Conservation (phyloP, 2,329 filamentous ascomycete genomes). For the Canariomyces notabilis region DNA sequence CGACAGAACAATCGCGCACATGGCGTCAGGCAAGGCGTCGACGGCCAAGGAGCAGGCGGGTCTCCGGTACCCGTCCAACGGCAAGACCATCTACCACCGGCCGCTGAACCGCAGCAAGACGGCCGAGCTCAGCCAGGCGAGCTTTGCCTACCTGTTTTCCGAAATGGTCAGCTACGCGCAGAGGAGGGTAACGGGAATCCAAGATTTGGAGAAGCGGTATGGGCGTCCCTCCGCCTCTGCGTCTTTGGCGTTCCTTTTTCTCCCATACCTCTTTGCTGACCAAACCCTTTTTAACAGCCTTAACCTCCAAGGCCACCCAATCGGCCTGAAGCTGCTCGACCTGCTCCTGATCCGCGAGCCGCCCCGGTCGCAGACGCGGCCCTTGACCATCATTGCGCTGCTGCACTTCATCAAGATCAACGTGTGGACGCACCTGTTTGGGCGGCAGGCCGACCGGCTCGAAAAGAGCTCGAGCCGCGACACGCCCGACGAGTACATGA, state of each 20-base stretch:
- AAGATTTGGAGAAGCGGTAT: slow-evolving; percentile 87
- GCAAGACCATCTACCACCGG: slow-evolving; percentile 97
- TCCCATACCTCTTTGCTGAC: slow-evolving; percentile 1
- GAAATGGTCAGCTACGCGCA: slow-evolving; percentile 98
- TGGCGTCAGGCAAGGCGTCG: slow-evolving; percentile 40
- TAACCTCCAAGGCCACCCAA: slow-evolving; percentile 86
- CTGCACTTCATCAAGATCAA: slow-evolving; percentile 93
- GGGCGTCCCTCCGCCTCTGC: too few relatives aligned
- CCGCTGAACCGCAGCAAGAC: slow-evolving; percentile 86
- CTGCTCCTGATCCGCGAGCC: slow-evolving; percentile 83
- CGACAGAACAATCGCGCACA: slow-evolving; percentile 42
- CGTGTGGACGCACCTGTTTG: slow-evolving; percentile 89
- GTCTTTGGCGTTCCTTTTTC: too few relatives aligned
- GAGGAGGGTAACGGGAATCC: slow-evolving; percentile 80
- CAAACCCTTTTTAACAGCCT: slow-evolving; percentile 49
- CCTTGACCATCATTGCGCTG: slow-evolving; percentile 82
- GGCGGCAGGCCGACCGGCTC: slow-evolving; percentile 82
- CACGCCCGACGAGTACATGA: slow-evolving; percentile 96
- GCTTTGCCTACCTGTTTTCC: slow-evolving; percentile 92
- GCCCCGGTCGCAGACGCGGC: slow-evolving; percentile 65
- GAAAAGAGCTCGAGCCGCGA: slow-evolving; percentile 79
- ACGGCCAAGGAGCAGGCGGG: slow-evolving; percentile 46
- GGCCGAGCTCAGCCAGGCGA: slow-evolving; percentile 83
- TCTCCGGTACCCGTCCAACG: slow-evolving; percentile 82
- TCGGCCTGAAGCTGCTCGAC: slow-evolving; percentile 91